A percentile compares a stretch with the other conserved stretches of the same genome.
Evolutionary conservation across 83 land plant species (phyloP).

Genomic region (Diphasiastrum complanatum): DNA sequence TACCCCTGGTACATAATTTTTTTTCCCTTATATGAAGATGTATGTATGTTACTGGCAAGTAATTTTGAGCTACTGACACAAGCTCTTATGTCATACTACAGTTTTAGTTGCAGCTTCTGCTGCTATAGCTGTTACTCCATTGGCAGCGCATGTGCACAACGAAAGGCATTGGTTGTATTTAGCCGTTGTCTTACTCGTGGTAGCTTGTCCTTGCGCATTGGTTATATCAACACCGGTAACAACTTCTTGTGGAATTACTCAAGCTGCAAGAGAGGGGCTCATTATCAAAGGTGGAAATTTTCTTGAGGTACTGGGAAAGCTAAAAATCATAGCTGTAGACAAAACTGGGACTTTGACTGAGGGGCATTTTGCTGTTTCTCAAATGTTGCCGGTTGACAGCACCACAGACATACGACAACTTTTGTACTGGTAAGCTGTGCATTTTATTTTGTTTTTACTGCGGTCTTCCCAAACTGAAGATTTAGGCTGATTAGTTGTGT

Average conservation of each 20-base stretch:
- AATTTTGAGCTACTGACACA: not conserved
- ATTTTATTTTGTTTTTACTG: not conserved
- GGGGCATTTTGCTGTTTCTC: conserved; percentile 64
- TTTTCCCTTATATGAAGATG: too few relatives aligned
- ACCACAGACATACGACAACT: conserved; percentile 24
- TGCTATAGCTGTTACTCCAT: conserved; percentile 48
- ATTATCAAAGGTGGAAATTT: conserved; percentile 74
- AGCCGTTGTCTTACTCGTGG: conserved; percentile 72
- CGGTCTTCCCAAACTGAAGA: too few relatives aligned
- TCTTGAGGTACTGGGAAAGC: conserved; percentile 58
- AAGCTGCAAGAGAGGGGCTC: conserved; percentile 69
- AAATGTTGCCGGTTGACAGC: conserved; percentile 38
- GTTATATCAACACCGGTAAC: conserved; percentile 90
- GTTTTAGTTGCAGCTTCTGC: conserved; percentile 50
- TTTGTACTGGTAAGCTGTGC: conserved; percentile 74
- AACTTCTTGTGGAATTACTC: conserved; percentile 70
- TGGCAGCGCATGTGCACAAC: conserved; percentile 37
- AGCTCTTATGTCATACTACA: conserved; percentile 28
- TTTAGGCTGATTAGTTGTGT: not conserved
- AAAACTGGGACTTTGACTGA: conserved; percentile 89
- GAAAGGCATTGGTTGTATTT: conserved; percentile 56
- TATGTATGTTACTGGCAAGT: too few relatives aligned
- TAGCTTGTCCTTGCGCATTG: conserved; percentile 92
- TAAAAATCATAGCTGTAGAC: conserved; percentile 70
- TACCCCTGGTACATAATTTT: conserved; percentile 61